Base-by-base conservation (phyloP, 495 filamentous ascomycete species). In the Trichoderma orchidacearum region DNA sequence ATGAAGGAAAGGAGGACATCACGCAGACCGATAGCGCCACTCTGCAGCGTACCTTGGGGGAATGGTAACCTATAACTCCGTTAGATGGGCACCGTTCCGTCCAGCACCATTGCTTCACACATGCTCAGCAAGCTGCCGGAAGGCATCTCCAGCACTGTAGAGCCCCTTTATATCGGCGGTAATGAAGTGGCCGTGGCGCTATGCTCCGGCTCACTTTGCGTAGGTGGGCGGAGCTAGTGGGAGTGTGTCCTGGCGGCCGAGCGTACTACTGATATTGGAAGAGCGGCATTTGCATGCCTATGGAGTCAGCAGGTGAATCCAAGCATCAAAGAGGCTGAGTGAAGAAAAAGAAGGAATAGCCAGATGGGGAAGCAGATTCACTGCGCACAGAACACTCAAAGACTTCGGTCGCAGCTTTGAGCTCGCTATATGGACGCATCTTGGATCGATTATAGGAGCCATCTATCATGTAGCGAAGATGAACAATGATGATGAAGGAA, bases 161-260 rank as follows among this genome's bases (percentile, higher is more conserved):
- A 78, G 66, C 29, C 75, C 76, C 57, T 78, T 80, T 45, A 73
- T 68, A 1, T 74, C 75, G 15, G 73, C 72, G 35, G 79, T 73
- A 27, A 66, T 62, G 3, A 71, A 28, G 51, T 69, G 3, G 75
- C 72, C 1, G 76, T 79, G n/a, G 65, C 69, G 17, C 56, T 62
- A 54, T 79, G 79, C 21, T 74, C 76, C 6, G 66, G 64, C 30
- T 71, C 63, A 30, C 64, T 68, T 30, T 67, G 62, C 0, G 54
- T 50, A 3, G 75, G 72, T 0, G 78, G 69, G 21, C 68, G 58
- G 58, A 78, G 70, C 62, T 72, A 74, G 11, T 56, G 61, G 62
- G 75, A 79, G n/a, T n/a, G 69, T 75, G 78, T 58, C 69, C 69
- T 5, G 75, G 75, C 56, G 77, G 23, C 77, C 77, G 56, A 80